Conservation (phyloP, 345 rosid species). For the Geranium brycei region DNA sequence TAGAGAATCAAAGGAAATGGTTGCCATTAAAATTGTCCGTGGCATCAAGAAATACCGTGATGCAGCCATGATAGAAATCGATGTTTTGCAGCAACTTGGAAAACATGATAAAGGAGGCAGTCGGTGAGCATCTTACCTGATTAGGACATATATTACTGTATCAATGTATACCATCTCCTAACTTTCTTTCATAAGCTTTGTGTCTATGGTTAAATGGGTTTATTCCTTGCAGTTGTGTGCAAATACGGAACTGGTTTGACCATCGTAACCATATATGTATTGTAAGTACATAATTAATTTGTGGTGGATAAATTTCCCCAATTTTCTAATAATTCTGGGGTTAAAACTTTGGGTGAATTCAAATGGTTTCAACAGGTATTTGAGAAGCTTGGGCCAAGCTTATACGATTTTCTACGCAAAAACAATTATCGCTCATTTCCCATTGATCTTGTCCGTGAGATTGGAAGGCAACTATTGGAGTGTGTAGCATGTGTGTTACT, state of each 20-base stretch:
- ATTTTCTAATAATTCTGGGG: constrained; percentile 44
- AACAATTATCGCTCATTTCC: constrained; percentile 98
- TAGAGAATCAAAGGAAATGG: constrained; percentile 74
- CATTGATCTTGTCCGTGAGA: constrained; percentile 98
- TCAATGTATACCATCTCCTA: constrained; percentile 4
- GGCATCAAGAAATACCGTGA: constrained; percentile 81
- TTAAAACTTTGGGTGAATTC: constrained; percentile 66
- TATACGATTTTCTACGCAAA: constrained; percentile 98
- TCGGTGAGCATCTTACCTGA: constrained; percentile 43
- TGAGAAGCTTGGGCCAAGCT: constrained; percentile 99
- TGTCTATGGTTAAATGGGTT: constrained; percentile 57
- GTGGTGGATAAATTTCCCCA: constrained; percentile 59
- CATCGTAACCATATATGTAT: constrained; percentile 99
- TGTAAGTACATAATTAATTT: constrained; percentile 71
- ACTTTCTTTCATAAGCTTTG: constrained; percentile 8
- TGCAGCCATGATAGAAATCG: constrained; percentile 89
- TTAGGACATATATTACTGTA: constrained; percentile 6
- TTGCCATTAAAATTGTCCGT: constrained; percentile 78
- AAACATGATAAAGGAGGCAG: constrained; percentile 71
- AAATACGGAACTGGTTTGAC: constrained; percentile 99
- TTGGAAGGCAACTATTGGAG: constrained; percentile 99
- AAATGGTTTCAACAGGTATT: constrained; percentile 95
- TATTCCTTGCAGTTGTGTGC: constrained; percentile 99
- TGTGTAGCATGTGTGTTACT: constrained; percentile 97
- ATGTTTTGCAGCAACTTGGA: constrained; percentile 70